Evolutionary conservation across 2,329 filamentous ascomycete species (phyloP), one percentile per base, ranked within the genome.

Genomic region (Chalara sp.): DNA sequence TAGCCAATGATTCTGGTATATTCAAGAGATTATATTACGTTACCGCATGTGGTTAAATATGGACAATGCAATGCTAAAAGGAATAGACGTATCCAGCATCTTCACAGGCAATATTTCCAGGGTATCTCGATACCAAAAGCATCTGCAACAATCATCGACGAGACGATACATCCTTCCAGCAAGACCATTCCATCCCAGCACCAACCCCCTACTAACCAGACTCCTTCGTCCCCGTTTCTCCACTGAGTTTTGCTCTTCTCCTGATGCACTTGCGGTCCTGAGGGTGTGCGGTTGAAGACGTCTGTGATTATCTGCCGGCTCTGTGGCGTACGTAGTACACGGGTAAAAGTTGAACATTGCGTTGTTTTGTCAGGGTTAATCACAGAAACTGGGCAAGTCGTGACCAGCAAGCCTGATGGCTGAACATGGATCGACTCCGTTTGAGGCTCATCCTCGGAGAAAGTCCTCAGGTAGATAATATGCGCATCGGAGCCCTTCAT

Each of bases 171-270:
- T 1, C 80, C 80, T 61, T 83, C 80, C 4, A 83, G 62, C 12
- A 83, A 57, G 1, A 83, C 78, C 78, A 83, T 79, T 3, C 80
- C 80, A 61, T 83, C 80, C 79, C 79, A 83, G 56, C 79, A 83
- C 80, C 79, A 83, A 0, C 77, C 76, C 5, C 80, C 80, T 1
- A 72, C 70, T 10, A 83, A 58, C 71, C 74, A 83, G 0, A 83
- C 73, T 40, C 73, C 70, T 6, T 72, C 70, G 46, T 78, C 67
- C 0, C 79, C 79, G 51, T 79, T 82, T 6, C 63, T 68, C 78
- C 79, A 82, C 28, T 48, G 44, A 12, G 33, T 13, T 49, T 64
- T 62, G 13, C 62, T 51, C 43, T 57, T 50, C 6, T 53, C 49
- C 28, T 49, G 32, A 10, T 58, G 48, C 6, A 35, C 6, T 47